Evolutionary conservation across 805 yeast genomes (phyloP).

Genomic region (Ogataea polymorpha): DNA sequence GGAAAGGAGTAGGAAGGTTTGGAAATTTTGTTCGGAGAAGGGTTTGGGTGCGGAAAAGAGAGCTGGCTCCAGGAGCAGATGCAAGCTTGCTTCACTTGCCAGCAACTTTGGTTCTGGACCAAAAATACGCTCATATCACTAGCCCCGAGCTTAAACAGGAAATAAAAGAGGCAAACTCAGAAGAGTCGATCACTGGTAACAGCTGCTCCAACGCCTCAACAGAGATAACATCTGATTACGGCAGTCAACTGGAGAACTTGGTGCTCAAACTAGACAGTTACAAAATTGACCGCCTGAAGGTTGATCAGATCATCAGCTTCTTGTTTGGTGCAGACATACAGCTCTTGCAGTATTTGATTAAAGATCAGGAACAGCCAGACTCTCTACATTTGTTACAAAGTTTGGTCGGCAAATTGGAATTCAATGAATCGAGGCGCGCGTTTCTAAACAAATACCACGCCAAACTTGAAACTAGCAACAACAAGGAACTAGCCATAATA

Average conservation of each 20-base stretch:
- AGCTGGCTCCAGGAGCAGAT: slow-evolving; percentile 6
- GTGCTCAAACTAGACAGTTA: slow-evolving; percentile 5
- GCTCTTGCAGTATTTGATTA: slow-evolving; percentile 9
- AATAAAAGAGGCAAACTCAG: too few species aligned
- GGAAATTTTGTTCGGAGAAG: slow-evolving; percentile 51
- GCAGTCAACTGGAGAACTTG: background rate
- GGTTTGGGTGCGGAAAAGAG: slow-evolving; percentile 47
- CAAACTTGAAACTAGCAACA: background rate
- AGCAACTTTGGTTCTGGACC: slow-evolving; percentile 4
- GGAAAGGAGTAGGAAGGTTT: slow-evolving; percentile 50
- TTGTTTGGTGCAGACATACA: slow-evolving; percentile 6
- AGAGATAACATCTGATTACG: background rate
- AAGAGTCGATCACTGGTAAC: too few species aligned
- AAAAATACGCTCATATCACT: too few species aligned
- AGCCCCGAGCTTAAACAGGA: too few species aligned
- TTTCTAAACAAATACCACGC: slow-evolving; percentile 15
- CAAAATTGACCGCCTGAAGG: slow-evolving; percentile 22
- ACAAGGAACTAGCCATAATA: background rate
- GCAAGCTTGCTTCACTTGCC: slow-evolving; percentile 4
- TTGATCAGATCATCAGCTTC: slow-evolving; percentile 13
- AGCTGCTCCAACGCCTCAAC: background rate
- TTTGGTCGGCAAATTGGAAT: slow-evolving; percentile 16
- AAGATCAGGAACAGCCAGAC: slow-evolving; percentile 1
- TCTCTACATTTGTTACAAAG: slow-evolving; percentile 13
- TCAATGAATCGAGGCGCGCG: slow-evolving; percentile 24